Conservation (phyloP, 1,284 basidiomycete genomes). For the Microbotryum silenes-acaulis region DNA sequence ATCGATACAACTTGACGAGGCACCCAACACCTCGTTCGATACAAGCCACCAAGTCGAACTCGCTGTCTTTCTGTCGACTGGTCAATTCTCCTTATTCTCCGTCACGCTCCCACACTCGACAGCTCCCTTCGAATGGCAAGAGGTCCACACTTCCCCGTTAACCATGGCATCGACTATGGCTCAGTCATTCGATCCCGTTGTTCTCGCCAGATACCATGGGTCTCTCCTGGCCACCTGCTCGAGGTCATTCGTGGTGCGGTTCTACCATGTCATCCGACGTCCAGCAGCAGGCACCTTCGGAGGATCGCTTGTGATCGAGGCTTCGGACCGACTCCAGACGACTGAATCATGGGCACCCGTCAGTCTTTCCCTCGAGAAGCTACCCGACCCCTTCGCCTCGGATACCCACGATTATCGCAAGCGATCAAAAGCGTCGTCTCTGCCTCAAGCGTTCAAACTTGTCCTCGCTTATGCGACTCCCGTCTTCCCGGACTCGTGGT, state of each 20-base stretch:
- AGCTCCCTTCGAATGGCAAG: background rate
- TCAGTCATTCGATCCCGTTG: slow-evolving; percentile 17
- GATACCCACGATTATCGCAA: background rate
- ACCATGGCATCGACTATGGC: background rate
- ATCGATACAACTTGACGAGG: slow-evolving; percentile 27
- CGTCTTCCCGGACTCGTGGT: slow-evolving; percentile 36
- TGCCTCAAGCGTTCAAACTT: slow-evolving; percentile 26
- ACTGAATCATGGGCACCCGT: slow-evolving; percentile 8
- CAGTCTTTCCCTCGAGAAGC: background rate
- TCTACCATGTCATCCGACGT: slow-evolving; percentile 19
- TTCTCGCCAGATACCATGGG: slow-evolving; percentile 31
- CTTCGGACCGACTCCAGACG: no score
- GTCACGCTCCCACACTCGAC: slow-evolving; percentile 11
- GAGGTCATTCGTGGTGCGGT: slow-evolving; percentile 31
- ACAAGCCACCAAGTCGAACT: background rate
- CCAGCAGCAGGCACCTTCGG: no score
- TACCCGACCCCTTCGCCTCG: background rate
- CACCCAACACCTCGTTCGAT: background rate
- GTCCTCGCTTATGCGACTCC: slow-evolving; percentile 37
- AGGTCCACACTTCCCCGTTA: slow-evolving; percentile 8
- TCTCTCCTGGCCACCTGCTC: slow-evolving; percentile 37
- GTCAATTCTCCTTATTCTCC: slow-evolving; percentile 36
- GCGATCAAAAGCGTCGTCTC: slow-evolving; percentile 3
- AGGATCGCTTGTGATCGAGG: no score
- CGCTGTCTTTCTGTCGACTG: slow-evolving; percentile 36